Conservation (phyloP, 352 stramenopile genomes). For the Phytophthora meadii region DNA sequence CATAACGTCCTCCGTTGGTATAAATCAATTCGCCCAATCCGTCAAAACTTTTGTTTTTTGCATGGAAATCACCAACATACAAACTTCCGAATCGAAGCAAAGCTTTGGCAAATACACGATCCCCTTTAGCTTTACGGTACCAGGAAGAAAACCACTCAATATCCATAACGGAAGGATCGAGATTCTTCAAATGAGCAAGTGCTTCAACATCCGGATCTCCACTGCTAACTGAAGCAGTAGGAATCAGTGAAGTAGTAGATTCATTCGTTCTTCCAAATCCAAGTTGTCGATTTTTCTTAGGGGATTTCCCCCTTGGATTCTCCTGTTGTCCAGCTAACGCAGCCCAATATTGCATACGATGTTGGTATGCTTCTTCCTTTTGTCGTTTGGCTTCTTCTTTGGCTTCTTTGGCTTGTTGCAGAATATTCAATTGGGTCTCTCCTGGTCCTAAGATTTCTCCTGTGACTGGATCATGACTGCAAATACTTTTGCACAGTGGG, state of each 20-base stretch:
- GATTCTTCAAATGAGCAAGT: slow-evolving; percentile 28
- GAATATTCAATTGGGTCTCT: slow-evolving; percentile 56
- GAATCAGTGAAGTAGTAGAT: slow-evolving; percentile 1
- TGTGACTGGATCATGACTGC: slow-evolving; percentile 59
- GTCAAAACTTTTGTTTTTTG: slow-evolving; percentile 57
- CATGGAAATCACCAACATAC: slow-evolving; percentile 78
- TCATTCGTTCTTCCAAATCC: slow-evolving; percentile 35
- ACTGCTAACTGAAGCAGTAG: background rate
- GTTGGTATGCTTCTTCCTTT: slow-evolving; percentile 65
- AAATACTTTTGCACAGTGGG: slow-evolving; percentile 67
- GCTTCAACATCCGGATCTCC: slow-evolving; percentile 12
- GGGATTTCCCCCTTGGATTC: slow-evolving; percentile 19
- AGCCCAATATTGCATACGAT: slow-evolving; percentile 73
- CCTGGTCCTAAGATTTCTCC: slow-evolving; percentile 68
- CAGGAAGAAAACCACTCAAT: slow-evolving; percentile 68
- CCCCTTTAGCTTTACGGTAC: slow-evolving; percentile 38
- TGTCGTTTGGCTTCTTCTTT: slow-evolving; percentile 53
- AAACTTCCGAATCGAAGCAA: slow-evolving; percentile 70
- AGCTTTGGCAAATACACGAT: slow-evolving; percentile 66
- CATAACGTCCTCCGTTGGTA: slow-evolving; percentile 81
- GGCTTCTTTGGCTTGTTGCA: slow-evolving; percentile 51
- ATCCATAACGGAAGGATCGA: slow-evolving; percentile 43
- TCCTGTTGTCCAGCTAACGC: slow-evolving; percentile 48
- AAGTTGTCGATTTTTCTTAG: slow-evolving; percentile 46
- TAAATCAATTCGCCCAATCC: slow-evolving; percentile 91